Percentiles rank a stretch among this genome's conserved stretches.
phyloP scores from a whole-genome alignment of 768 basidiomycete species.

The Podaxis pistillaris region DNA sequence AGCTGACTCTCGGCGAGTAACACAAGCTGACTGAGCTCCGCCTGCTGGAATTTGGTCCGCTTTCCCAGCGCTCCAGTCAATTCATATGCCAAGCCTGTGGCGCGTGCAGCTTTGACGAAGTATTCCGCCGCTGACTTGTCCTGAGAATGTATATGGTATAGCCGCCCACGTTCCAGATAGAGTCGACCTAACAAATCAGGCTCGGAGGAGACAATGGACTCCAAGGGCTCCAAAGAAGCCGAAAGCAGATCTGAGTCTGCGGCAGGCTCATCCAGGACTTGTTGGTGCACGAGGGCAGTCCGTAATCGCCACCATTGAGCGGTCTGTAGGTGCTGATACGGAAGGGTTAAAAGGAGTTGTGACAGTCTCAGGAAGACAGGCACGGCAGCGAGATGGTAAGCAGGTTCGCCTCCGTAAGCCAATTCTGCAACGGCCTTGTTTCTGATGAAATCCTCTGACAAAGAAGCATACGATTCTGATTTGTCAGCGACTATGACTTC shows the following conservation, averaged over 20 bases:
- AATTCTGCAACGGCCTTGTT: constrained; percentile 70
- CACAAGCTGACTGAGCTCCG: constrained; percentile 85
- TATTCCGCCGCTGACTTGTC: constrained; percentile 76
- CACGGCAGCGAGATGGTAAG: constrained; percentile 81
- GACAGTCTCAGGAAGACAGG: constrained; percentile 76
- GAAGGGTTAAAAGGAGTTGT: constrained; percentile 59
- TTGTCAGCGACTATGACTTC: constrained; percentile 33
- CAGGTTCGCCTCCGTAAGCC: constrained; percentile 87
- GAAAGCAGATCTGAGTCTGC: constrained; percentile 45
- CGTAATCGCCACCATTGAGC: constrained; percentile 86
- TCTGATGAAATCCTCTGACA: constrained; percentile 55
- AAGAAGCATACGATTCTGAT: constrained; percentile 23
- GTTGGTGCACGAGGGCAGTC: constrained; percentile 66
- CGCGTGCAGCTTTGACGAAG: constrained; percentile 76
- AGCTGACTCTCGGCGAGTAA: constrained; percentile 86
- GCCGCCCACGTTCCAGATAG: constrained; percentile 72
- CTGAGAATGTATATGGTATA: constrained; percentile 73
- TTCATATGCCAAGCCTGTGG: constrained; percentile 82
- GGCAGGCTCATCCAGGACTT: constrained; percentile 82
- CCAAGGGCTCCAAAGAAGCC: constrained; percentile 40
- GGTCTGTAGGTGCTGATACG: constrained; percentile 49
- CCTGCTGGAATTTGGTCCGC: constrained; percentile 90
- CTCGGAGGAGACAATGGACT: constrained; percentile 40
- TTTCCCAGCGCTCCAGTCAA: constrained; percentile 92
- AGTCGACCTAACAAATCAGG: constrained; percentile 68